A percentile compares a stretch with the other conserved stretches of the same genome.
Conservation (phyloP, 106 monocot species). For the Apostasia shenzhenica region DNA sequence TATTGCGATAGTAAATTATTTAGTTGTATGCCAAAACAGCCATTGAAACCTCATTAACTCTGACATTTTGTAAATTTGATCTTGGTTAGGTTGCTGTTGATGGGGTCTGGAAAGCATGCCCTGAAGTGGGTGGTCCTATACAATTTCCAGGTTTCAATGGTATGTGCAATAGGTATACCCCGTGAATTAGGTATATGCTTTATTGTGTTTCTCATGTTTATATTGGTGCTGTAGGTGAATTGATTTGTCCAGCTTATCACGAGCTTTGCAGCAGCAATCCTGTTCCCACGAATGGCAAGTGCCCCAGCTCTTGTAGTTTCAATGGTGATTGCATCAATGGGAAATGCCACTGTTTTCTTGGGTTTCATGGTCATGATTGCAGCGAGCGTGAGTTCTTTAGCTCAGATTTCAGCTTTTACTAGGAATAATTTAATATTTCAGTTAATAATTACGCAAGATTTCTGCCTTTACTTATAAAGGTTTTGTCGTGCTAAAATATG, state of each 20-base stretch:
- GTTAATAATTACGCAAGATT: no score
- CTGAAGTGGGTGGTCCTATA: constrained; percentile 81
- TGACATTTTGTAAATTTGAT: no score
- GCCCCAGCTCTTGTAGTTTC: constrained; percentile 64
- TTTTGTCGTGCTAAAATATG: no score
- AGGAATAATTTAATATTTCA: no score
- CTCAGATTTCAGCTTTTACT: not conserved
- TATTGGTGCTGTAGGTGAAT: constrained; percentile 56
- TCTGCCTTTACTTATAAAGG: no score
- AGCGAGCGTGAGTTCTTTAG: constrained; percentile 52
- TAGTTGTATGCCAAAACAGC: no score
- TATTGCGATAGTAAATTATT: no score
- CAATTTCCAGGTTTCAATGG: constrained; percentile 96
- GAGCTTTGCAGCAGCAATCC: constrained; percentile 62
- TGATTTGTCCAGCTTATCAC: constrained; percentile 92
- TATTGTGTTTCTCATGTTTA: not conserved
- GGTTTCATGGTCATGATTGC: constrained; percentile 90
- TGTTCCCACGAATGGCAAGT: constrained; percentile 48
- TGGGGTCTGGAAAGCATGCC: constrained; percentile 86
- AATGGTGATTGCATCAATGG: constrained; percentile 93
- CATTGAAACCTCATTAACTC: no score
- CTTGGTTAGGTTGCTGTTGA: constrained; percentile 84
- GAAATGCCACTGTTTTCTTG: constrained; percentile 83
- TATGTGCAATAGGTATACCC: constrained; percentile 13
- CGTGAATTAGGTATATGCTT: not conserved